These are phyloP conservation scores for Aspergillus tubingensis DNA, from an alignment of 2,329 filamentous ascomycete genomes.

Conservation along the genomic window DNA sequence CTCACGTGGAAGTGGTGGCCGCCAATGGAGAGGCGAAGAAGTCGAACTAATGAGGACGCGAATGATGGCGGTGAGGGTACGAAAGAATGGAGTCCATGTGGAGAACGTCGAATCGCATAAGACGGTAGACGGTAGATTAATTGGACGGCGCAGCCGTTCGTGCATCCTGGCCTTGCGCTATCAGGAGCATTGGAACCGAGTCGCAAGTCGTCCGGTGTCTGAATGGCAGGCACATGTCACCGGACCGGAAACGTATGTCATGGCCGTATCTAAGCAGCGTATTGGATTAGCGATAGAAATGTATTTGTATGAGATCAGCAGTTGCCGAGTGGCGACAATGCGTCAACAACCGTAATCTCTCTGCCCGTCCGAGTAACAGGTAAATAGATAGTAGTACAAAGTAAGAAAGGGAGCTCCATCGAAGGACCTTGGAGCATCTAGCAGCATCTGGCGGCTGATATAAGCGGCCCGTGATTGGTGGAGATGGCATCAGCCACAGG, in stretches of 20 bases:
- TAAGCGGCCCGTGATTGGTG: constrained; percentile 5
- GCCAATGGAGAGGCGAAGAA: constrained; percentile 33
- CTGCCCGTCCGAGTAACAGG: too few species aligned
- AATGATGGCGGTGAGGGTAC: not conserved
- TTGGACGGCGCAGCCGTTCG: not conserved
- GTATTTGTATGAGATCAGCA: constrained; percentile 4
- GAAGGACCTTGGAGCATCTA: constrained; percentile 6
- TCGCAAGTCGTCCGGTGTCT: not conserved
- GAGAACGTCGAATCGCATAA: not conserved
- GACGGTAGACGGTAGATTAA: not conserved
- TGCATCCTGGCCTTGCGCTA: not conserved
- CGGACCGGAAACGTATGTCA: not conserved
- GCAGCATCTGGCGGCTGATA: constrained; percentile 4
- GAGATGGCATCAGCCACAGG: not conserved
- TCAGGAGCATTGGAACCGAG: not conserved
- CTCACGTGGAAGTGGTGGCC: constrained; percentile 48
- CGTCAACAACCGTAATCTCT: not conserved
- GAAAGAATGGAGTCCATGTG: not conserved
- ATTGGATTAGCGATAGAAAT: constrained; percentile 22
- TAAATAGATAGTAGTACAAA: not conserved
- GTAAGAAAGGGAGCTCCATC: not conserved
- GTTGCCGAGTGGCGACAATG: not conserved
- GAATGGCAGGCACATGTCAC: constrained; percentile 3
- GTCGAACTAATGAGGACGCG: constrained; percentile 19
- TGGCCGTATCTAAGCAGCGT: constrained; percentile 5